Evolutionary conservation across 1,284 basidiomycete genomes (phyloP).

Genomic region (Ceratobasidium sp.): DNA sequence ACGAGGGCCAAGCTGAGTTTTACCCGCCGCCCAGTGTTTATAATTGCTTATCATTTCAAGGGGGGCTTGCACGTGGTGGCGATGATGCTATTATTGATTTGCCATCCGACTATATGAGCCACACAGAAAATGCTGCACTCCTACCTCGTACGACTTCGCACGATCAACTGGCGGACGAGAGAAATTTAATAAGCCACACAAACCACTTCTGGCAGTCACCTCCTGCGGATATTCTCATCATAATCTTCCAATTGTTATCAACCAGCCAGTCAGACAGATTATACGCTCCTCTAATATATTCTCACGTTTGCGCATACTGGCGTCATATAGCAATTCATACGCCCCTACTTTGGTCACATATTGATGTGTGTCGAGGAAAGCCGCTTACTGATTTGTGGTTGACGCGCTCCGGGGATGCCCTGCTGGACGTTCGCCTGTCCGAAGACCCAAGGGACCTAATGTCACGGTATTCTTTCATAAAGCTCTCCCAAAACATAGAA

Average conservation of each 20-base stretch:
- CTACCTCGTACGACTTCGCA: no score
- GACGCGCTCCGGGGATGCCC: background rate
- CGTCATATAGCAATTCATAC: background rate
- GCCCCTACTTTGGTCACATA: background rate
- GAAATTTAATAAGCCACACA: no score
- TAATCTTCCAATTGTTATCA: background rate
- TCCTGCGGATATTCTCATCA: constrained; percentile 1
- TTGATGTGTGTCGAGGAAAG: background rate
- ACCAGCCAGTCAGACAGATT: background rate
- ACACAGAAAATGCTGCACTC: no score
- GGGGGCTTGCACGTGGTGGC: no score
- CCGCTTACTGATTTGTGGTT: constrained; percentile 1
- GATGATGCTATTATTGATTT: no score
- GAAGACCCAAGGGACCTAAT: background rate
- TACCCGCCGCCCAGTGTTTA: no score
- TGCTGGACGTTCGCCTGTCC: background rate
- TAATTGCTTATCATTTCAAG: no score
- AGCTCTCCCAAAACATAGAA: no score
- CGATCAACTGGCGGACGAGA: no score
- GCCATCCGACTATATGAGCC: no score
- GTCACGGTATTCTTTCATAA: no score
- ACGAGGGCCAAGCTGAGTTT: no score
- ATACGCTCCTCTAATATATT: constrained; percentile 13
- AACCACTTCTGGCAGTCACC: background rate
- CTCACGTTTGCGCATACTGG: constrained; percentile 12